phyloP scores from a whole-genome alignment of 2,329 filamentous ascomycete genomes.

The Hymenoscyphus scutula region DNA sequence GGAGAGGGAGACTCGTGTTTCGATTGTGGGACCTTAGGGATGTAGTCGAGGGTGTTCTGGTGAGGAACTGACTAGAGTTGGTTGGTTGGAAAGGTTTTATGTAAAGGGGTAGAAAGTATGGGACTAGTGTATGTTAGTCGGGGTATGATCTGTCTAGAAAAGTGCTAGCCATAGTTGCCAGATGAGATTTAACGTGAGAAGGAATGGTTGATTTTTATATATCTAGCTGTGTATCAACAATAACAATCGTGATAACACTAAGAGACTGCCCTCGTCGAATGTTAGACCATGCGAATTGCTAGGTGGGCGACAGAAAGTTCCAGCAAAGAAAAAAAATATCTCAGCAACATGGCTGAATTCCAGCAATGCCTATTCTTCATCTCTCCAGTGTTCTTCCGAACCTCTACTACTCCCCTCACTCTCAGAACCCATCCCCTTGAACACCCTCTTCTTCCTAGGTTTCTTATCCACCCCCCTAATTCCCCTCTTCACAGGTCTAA shows the following conservation, averaged over 20 bases:
- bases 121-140: not conserved
- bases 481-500: constrained; percentile 48
- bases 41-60: not conserved
- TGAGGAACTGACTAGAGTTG: not conserved
- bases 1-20: not conserved
- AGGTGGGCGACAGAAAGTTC: too few relatives aligned
- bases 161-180: not conserved
- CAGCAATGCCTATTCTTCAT: not conserved
- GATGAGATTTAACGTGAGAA: not conserved
- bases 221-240: not conserved
- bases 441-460: constrained; percentile 17
- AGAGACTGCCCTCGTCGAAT: too few relatives aligned
- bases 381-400: not conserved
- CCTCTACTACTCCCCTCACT: not conserved
- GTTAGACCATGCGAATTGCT: too few relatives aligned
- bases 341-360: too few relatives aligned
- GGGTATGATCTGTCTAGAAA: not conserved
- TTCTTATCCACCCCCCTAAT: constrained; percentile 18
- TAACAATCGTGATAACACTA: too few relatives aligned
- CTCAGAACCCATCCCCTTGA: not conserved
- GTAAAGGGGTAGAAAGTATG: not conserved
- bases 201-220: not conserved
- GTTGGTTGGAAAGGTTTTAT: not conserved
- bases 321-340: too few relatives aligned
- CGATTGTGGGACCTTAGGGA: not conserved